Evolutionary conservation across 768 basidiomycete genomes (phyloP).

Genomic region (Gautieria morchelliformis): DNA sequence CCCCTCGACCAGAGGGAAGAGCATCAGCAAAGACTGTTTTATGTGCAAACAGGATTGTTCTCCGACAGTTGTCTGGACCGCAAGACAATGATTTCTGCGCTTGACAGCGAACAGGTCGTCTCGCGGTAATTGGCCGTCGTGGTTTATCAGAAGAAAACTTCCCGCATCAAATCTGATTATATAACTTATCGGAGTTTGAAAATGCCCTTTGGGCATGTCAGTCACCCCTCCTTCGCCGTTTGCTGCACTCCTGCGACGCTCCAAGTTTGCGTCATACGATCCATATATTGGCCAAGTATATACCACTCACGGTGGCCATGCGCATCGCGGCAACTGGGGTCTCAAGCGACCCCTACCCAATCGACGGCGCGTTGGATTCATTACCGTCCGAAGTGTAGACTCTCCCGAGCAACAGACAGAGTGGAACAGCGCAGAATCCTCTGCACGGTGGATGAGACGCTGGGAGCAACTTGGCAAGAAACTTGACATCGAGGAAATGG

Average conservation of each 20-base stretch:
- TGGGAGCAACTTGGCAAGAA: conserved; percentile 52
- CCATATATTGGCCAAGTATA: conserved; percentile 72
- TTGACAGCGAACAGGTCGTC: neutral
- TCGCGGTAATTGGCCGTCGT: conserved; percentile 6
- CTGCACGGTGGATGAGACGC: conserved; percentile 58
- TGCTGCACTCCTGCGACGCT: conserved; percentile 65
- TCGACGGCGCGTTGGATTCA: conserved; percentile 50
- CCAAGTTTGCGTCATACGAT: conserved; percentile 75
- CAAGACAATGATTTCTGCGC: conserved; percentile 23
- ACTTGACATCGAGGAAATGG: conserved; percentile 19
- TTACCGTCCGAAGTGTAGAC: conserved; percentile 62
- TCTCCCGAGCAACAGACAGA: conserved; percentile 67
- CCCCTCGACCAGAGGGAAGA: conserved; percentile 85
- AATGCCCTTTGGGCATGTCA: neutral
- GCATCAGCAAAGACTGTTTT: conserved; percentile 93
- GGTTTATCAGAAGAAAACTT: neutral
- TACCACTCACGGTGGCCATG: conserved; percentile 56
- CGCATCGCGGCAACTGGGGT: conserved; percentile 75
- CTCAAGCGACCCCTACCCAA: conserved; percentile 74
- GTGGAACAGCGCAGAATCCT: conserved; percentile 58
- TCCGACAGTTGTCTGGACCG: conserved; percentile 14
- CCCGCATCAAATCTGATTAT: neutral
- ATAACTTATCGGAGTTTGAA: neutral
- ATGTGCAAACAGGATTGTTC: conserved; percentile 24
- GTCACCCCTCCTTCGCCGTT: conserved; percentile 52